Evolutionary conservation across 2,329 filamentous ascomycete genomes (phyloP).

Genomic region (Fusarium irregulare): DNA sequence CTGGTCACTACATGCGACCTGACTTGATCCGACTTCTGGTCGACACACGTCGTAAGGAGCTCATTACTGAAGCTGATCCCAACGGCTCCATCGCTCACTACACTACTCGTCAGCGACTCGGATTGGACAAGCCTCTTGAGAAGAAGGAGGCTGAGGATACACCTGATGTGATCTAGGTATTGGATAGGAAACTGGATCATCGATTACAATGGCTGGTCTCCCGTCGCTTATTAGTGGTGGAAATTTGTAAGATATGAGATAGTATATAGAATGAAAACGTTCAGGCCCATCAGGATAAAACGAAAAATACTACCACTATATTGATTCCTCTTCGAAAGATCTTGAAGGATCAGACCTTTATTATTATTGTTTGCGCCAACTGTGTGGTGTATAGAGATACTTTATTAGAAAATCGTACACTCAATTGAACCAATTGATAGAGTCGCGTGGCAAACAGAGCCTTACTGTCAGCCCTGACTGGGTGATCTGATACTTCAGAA

Average conservation of each 20-base stretch:
- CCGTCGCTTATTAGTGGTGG: too few relatives aligned
- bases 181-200: neutral
- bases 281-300: too few relatives aligned
- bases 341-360: too few relatives aligned
- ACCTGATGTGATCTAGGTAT: neutral
- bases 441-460: too few relatives aligned
- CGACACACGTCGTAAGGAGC: slow-evolving; percentile 42
- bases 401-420: too few relatives aligned
- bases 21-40: slow-evolving; percentile 54
- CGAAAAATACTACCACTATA: too few relatives aligned
- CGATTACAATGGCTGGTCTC: neutral
- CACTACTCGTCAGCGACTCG: slow-evolving; percentile 30
- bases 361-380: too few relatives aligned
- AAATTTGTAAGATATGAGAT: neutral
- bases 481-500: too few relatives aligned
- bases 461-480: too few relatives aligned
- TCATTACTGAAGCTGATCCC: slow-evolving; percentile 33
- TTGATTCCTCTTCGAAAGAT: too few relatives aligned
- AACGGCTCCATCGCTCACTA: slow-evolving; percentile 20
- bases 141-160: slow-evolving; percentile 28
- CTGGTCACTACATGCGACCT: slow-evolving; percentile 53
- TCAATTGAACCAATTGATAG: too few relatives aligned
- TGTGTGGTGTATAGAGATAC: too few relatives aligned
- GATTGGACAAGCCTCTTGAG: slow-evolving; percentile 36
- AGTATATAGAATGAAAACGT: neutral